Conservation (phyloP, 306 rosid species). For the Trifolium subterraneum region DNA sequence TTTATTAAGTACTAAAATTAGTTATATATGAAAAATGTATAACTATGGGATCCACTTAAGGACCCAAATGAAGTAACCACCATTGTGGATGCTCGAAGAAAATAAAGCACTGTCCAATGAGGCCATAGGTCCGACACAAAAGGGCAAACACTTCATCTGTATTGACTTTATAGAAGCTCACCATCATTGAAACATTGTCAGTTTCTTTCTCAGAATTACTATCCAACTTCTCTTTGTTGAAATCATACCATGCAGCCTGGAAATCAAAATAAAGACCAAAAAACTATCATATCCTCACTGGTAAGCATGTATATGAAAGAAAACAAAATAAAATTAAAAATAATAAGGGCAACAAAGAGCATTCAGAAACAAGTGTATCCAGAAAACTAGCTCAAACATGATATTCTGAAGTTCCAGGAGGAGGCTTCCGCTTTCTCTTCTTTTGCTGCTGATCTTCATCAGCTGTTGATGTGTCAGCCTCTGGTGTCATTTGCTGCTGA, state of each 20-base stretch:
- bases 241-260: slow-evolving; percentile 86
- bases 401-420: slow-evolving; percentile 90
- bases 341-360: neutral
- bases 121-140: neutral
- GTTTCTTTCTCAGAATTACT: slow-evolving; percentile 80
- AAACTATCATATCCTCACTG: slow-evolving; percentile 10
- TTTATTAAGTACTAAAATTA: too few species aligned
- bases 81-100: too few species aligned
- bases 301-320: slow-evolving; percentile 10
- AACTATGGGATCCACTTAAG: too few species aligned
- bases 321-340: neutral
- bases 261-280: slow-evolving; percentile 37
- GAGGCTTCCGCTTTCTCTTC: slow-evolving; percentile 60
- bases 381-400: slow-evolving; percentile 59
- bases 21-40: too few species aligned
- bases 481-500: slow-evolving; percentile 43
- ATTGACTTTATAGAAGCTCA: slow-evolving; percentile 47
- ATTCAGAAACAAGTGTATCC: slow-evolving; percentile 16
- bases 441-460: slow-evolving; percentile 33
- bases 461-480: too few species aligned
- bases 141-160: neutral
- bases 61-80: too few species aligned
- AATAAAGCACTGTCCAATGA: too few species aligned
- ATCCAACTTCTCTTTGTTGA: slow-evolving; percentile 65
- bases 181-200: slow-evolving; percentile 83